Conservation (phyloP, 352 stramenopile genomes). For the Hyaloperonospora brassicae region DNA sequence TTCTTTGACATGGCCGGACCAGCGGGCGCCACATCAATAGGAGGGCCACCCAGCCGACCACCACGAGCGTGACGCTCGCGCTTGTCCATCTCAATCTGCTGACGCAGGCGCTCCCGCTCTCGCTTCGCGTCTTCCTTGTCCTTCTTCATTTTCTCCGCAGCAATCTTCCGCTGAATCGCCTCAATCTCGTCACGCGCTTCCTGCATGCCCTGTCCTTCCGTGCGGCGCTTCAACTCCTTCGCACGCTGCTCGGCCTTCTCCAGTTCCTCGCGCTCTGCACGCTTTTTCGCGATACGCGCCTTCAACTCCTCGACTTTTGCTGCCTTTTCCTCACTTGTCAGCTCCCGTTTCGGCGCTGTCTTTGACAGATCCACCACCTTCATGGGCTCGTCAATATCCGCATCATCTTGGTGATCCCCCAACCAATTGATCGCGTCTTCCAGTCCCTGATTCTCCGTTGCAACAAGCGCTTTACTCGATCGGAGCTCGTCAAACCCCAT, state of each 20-base stretch:
- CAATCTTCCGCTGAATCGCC: constrained; percentile 67
- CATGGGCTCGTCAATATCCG: constrained; percentile 86
- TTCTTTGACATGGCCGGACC: constrained; percentile 20
- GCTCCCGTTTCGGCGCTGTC: constrained; percentile 23
- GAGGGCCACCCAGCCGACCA: constrained; percentile 66
- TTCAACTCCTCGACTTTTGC: constrained; percentile 83
- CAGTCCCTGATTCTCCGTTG: constrained; percentile 60
- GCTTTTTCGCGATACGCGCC: constrained; percentile 62
- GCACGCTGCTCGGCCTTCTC: constrained; percentile 69
- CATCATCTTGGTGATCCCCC: constrained; percentile 82
- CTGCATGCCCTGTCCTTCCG: constrained; percentile 66
- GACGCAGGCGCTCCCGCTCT: constrained; percentile 83
- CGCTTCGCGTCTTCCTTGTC: constrained; percentile 84
- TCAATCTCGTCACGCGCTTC: constrained; percentile 79
- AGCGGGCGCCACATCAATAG: constrained; percentile 44
- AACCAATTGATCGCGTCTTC: constrained; percentile 85
- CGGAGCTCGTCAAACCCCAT: constrained; percentile 84
- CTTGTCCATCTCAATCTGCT: constrained; percentile 89
- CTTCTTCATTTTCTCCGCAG: constrained; percentile 78
- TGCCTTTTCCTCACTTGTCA: constrained; percentile 85
- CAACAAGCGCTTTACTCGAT: constrained; percentile 75
- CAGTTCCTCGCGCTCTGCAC: constrained; percentile 64
- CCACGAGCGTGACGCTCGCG: constrained; percentile 74
- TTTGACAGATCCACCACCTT: constrained; percentile 71
- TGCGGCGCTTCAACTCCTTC: constrained; percentile 68